Conservation (phyloP, 345 rosid species). For the Raphanus raphanistrum region DNA sequence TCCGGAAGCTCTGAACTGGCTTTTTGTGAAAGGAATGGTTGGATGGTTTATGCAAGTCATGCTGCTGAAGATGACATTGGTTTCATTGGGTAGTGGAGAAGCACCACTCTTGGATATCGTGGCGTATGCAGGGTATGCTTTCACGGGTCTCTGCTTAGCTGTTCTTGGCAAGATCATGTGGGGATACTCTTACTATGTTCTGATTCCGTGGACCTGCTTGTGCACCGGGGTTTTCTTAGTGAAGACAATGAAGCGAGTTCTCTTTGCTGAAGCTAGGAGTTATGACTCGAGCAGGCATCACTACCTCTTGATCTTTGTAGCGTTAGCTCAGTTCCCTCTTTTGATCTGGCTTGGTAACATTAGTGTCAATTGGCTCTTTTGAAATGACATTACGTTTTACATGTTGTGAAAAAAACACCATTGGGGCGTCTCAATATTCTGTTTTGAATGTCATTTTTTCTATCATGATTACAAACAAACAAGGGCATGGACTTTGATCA, state of each 20-base stretch:
- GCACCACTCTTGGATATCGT: slow-evolving; percentile 86
- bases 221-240: slow-evolving; percentile 89
- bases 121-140: slow-evolving; percentile 88
- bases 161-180: slow-evolving; percentile 69
- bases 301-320: slow-evolving; percentile 80
- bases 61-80: slow-evolving; percentile 74
- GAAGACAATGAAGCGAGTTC: slow-evolving; percentile 95
- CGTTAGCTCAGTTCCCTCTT: slow-evolving; percentile 83
- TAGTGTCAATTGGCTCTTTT: slow-evolving; percentile 83
- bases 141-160: slow-evolving; percentile 71
- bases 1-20: slow-evolving; percentile 90
- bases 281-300: slow-evolving; percentile 90
- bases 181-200: slow-evolving; percentile 67
- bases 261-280: slow-evolving; percentile 82
- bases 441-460: not conserved
- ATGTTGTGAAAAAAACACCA: slow-evolving; percentile 38
- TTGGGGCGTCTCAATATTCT: too few relatives aligned
- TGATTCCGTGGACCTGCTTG: slow-evolving; percentile 84
- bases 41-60: slow-evolving; percentile 87
- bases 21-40: slow-evolving; percentile 79
- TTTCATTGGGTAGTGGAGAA: slow-evolving; percentile 85
- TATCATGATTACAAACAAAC: slow-evolving; percentile 17
- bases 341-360: slow-evolving; percentile 93
- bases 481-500: slow-evolving; percentile 18
- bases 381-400: slow-evolving; percentile 35